Conservation (phyloP, 805 yeast species). For the Wickerhamomyces sydowiorum region DNA sequence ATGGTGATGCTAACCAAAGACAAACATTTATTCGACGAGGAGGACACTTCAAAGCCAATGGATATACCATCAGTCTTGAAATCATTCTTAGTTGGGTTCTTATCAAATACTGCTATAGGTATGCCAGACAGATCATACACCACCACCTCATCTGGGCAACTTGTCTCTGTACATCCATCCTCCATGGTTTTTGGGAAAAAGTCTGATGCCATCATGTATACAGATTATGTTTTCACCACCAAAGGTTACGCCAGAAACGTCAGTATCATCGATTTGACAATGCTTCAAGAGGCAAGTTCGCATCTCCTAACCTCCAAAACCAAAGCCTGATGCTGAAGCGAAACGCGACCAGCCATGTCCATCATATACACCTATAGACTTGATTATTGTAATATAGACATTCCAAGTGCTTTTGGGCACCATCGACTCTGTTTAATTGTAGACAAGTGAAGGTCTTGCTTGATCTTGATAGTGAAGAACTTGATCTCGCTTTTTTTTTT, state of each 20-base stretch:
- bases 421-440: too few relatives aligned
- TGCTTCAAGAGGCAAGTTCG: constrained; percentile 68
- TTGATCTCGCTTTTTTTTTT: too few relatives aligned
- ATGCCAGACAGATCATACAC: constrained; percentile 91
- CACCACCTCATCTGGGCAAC: constrained; percentile 78
- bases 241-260: constrained; percentile 91
- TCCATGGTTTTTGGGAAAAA: constrained; percentile 78
- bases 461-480: too few relatives aligned
- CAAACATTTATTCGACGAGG: constrained; percentile 19
- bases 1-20: constrained; percentile 45
- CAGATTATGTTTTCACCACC: constrained; percentile 89
- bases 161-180: constrained; percentile 86
- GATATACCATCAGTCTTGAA: constrained; percentile 60
- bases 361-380: not conserved
- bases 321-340: constrained; percentile 4
- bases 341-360: too few relatives aligned
- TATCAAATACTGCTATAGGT: constrained; percentile 89
- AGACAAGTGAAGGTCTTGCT: too few relatives aligned
- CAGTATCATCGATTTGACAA: constrained; percentile 70
- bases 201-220: constrained; percentile 86
- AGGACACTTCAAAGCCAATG: constrained; percentile 25
- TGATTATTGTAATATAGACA: not conserved
- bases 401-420: too few relatives aligned
- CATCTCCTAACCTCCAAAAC: constrained; percentile 12
- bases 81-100: constrained; percentile 76